Evolutionary conservation across 495 filamentous ascomycete genomes (phyloP), one percentile per base, ranked within the genome.

Genomic region (Collariella sp.): DNA sequence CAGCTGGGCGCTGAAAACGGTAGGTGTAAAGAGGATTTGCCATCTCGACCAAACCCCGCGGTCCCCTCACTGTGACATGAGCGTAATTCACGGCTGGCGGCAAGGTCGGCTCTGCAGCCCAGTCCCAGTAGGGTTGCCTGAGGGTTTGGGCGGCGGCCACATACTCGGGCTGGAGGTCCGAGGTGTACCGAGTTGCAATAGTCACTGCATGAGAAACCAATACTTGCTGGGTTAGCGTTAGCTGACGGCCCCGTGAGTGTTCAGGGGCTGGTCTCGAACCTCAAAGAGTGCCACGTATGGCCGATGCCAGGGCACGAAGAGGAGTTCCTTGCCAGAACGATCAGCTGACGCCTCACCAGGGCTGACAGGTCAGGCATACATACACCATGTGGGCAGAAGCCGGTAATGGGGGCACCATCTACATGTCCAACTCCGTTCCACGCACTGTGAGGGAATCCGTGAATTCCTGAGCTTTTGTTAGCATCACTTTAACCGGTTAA

Each of bases 361-460:
- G 52, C 12, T 16, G 23, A 35, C 31, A 42, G 50, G 59, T 52
- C 49, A 56, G 55, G 60, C 66, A 55, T 22, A 65, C 63, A 43
- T 60, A 75, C 74, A 35, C 65, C 62, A 40, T 76, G 75, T 40
- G 72, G 72, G 57, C 79, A 81, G 51, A 76, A 81, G 1, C 77
- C 76, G 11, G 56, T 56, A 12, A 56, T 42, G 10, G 62, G 57
- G 5, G 58, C 64, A 34, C 67, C 65, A 16, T 62, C 40, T 46
- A 70, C 70, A 15, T 71, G 61, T 2, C 58, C 66, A 12, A 72
- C 69, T 29, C 66, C 70, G 51, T 81, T 72, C 70, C 74, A 81
- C 22, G 69, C 59, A 26, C 60, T 63, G 56, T 73, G 74, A 13
- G 77, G 76, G 19, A 69, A 60, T 16, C 77, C 77, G 52, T 80